Percentiles rank a stretch among this genome's conserved stretches.
Conservation (phyloP, 208 protist species). For the Porcisia deanei region DNA sequence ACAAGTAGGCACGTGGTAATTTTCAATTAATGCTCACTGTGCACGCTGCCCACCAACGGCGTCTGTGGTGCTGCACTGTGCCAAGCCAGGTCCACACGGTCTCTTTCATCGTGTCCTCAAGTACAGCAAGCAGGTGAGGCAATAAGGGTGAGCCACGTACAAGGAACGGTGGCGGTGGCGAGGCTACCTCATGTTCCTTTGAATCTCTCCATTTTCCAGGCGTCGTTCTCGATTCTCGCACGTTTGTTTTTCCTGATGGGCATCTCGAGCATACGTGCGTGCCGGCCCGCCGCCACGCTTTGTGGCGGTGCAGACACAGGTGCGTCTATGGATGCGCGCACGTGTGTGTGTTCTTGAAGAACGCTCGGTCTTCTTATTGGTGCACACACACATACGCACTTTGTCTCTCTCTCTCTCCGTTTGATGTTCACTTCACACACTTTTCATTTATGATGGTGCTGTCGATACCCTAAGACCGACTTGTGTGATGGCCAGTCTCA, state of each 20-base stretch:
- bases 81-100: neutral
- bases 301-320: neutral
- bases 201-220: neutral
- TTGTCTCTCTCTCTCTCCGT: neutral
- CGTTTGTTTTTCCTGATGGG: neutral
- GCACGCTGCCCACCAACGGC: neutral
- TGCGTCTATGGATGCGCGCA: neutral
- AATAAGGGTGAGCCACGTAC: neutral
- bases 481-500: no score
- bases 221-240: neutral
- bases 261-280: neutral
- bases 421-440: neutral
- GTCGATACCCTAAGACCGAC: neutral
- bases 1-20: neutral
- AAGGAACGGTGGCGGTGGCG: no score
- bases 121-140: neutral
- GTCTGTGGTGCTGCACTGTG: neutral
- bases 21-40: neutral
- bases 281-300: neutral
- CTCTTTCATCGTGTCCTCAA: neutral
- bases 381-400: no score
- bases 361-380: no score
- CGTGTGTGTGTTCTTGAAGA: neutral
- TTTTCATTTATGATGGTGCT: neutral
- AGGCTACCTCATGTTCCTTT: neutral